Percentiles rank a stretch among this genome's conserved stretches.
Evolutionary conservation across 768 basidiomycete species (phyloP).

Genomic region (Amanita rimosa): DNA sequence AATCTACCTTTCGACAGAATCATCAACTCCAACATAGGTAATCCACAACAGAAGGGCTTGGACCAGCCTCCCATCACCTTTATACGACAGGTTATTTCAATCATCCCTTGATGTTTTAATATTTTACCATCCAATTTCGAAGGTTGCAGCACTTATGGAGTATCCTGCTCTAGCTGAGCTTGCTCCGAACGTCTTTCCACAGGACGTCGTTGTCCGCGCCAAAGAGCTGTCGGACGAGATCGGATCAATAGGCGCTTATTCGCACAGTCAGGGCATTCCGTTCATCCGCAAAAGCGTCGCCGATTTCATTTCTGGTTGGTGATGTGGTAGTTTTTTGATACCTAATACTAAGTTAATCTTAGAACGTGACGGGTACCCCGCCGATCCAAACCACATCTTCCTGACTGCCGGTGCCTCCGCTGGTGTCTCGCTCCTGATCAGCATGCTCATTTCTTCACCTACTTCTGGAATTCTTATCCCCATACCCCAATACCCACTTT

Average conservation of each 20-base stretch:
- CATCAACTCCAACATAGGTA: conserved; percentile 95
- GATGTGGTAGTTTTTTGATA: conserved; percentile 3
- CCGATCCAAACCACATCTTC: conserved; percentile 80
- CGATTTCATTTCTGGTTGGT: conserved; percentile 75
- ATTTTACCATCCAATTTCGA: not conserved
- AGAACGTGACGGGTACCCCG: conserved; percentile 88
- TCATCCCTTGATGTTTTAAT: not conserved
- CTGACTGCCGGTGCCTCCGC: conserved; percentile 91
- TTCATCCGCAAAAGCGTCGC: conserved; percentile 83
- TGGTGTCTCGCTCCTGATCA: conserved; percentile 82
- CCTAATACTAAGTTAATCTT: conserved; percentile 3
- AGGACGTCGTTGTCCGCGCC: conserved; percentile 77
- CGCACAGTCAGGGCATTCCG: conserved; percentile 88
- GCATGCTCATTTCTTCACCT: conserved; percentile 61
- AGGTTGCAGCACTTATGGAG: conserved; percentile 89
- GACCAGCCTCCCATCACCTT: conserved; percentile 92
- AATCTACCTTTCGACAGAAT: conserved; percentile 78
- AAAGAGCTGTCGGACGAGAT: conserved; percentile 74
- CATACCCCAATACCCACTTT: conserved; percentile 96
- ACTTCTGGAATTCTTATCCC: conserved; percentile 82
- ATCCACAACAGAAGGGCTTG: conserved; percentile 92
- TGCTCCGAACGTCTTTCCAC: conserved; percentile 71
- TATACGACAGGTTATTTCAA: conserved; percentile 66
- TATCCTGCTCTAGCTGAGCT: conserved; percentile 78
- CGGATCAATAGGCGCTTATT: conserved; percentile 91